Evolutionary conservation across 345 rosid species (phyloP).

Genomic region (Camelina laxa): DNA sequence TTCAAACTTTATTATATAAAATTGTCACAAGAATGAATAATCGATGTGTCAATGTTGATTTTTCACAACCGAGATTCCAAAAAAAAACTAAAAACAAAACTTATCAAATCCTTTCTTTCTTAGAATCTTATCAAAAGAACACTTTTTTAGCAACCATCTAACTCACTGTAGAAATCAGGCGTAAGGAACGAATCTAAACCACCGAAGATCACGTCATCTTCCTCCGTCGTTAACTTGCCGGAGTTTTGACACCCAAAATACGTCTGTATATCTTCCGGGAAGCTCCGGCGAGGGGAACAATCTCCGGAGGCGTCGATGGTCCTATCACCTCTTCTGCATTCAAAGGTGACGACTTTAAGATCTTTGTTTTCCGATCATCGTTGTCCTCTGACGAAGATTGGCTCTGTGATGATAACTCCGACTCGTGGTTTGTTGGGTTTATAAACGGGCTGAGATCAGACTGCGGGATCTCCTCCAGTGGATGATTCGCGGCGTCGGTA

Average conservation of each 20-base stretch:
- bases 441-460: slow-evolving; percentile 23
- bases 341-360: slow-evolving; percentile 38
- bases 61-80: slow-evolving; percentile 33
- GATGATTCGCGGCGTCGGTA: slow-evolving; percentile 5
- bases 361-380: slow-evolving; percentile 40
- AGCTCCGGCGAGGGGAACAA: slow-evolving; percentile 53
- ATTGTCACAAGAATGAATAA: slow-evolving; percentile 36
- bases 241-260: slow-evolving; percentile 70
- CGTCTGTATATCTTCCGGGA: slow-evolving; percentile 80
- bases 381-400: slow-evolving; percentile 41
- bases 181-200: slow-evolving; percentile 66
- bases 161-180: slow-evolving; percentile 65
- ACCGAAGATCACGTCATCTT: slow-evolving; percentile 65
- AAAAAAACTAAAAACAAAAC: slow-evolving; percentile 28
- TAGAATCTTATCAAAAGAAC: background rate
- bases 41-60: slow-evolving; percentile 20
- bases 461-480: slow-evolving; percentile 18
- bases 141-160: slow-evolving; percentile 39
- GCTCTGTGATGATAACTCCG: slow-evolving; percentile 26
- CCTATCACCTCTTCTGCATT: slow-evolving; percentile 79
- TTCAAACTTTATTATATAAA: slow-evolving; percentile 38
- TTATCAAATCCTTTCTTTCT: slow-evolving; percentile 12
- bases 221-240: slow-evolving; percentile 52
- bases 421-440: slow-evolving; percentile 21
- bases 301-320: slow-evolving; percentile 49